A percentile compares a stretch with the other conserved stretches of the same genome.
These are phyloP conservation scores for Fusarium sp. DNA, from an alignment of 2,329 filamentous ascomycete genomes.

Conservation along the genomic window DNA sequence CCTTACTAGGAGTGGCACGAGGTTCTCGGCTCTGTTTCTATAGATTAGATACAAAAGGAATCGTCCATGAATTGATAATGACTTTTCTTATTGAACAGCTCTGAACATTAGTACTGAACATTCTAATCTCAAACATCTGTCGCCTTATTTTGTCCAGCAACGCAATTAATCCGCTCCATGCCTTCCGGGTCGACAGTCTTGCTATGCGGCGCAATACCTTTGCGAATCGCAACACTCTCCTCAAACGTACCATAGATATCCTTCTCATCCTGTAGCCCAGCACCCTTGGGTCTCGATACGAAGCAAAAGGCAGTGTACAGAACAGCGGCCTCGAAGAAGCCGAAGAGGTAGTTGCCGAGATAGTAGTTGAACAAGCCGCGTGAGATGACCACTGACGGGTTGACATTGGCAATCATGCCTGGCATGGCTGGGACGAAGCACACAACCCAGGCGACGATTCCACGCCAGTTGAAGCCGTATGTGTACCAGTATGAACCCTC, in stretches of 20 bases:
- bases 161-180: neutral
- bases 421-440: neutral
- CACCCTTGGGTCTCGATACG: neutral
- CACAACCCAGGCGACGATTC: neutral
- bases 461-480: neutral
- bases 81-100: neutral
- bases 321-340: neutral
- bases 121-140: neutral
- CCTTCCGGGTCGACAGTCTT: neutral
- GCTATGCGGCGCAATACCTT: neutral
- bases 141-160: neutral
- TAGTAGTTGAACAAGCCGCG: neutral
- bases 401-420: neutral
- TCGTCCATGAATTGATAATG: neutral
- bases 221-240: neutral
- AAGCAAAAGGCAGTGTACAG: neutral
- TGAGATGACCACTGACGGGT: neutral
- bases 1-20: constrained; percentile 3
- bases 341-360: neutral
- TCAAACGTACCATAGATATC: neutral
- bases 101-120: neutral
- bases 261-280: neutral
- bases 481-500: neutral
- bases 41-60: neutral
- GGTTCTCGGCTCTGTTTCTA: neutral